Evolutionary conservation across 495 filamentous ascomycete species (phyloP).

Genomic region (Aspergillus nanangensis): DNA sequence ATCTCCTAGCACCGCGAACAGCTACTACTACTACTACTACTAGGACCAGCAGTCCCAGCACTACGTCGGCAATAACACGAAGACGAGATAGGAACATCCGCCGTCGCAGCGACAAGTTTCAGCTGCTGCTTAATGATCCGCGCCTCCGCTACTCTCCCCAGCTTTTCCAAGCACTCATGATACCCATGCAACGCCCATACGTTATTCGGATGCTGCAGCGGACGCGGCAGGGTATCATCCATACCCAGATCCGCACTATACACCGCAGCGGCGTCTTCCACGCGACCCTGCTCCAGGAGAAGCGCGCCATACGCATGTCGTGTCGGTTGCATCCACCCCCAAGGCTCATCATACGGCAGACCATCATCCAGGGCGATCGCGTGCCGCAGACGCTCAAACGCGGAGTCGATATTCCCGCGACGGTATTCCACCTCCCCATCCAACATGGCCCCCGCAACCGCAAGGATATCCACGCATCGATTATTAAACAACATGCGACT

Average conservation of each 20-base stretch:
- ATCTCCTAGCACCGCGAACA: too few relatives aligned
- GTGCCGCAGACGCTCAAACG: slow-evolving; percentile 48
- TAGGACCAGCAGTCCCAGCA: too few relatives aligned
- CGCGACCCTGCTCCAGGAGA: slow-evolving; percentile 52
- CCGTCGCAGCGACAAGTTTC: slow-evolving; percentile 42
- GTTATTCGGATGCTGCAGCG: slow-evolving; percentile 58
- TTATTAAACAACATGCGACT: slow-evolving; percentile 64
- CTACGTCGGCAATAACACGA: slow-evolving; percentile 54
- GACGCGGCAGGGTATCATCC: slow-evolving; percentile 46
- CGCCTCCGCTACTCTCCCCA: slow-evolving; percentile 47
- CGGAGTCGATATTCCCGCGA: slow-evolving; percentile 45
- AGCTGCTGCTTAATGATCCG: slow-evolving; percentile 44
- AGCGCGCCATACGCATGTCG: slow-evolving; percentile 61
- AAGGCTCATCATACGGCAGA: slow-evolving; percentile 60
- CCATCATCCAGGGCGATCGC: slow-evolving; percentile 50
- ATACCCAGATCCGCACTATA: slow-evolving; percentile 59
- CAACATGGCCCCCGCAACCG: slow-evolving; percentile 57
- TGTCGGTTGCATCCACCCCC: slow-evolving; percentile 65
- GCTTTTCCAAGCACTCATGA: slow-evolving; percentile 51
- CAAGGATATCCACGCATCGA: slow-evolving; percentile 54
- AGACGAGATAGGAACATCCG: slow-evolving; percentile 53
- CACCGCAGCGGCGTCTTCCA: slow-evolving; percentile 47
- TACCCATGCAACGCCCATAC: slow-evolving; percentile 63
- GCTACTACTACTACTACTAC: too few relatives aligned
- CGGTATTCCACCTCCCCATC: slow-evolving; percentile 68